phyloP scores from a whole-genome alignment of 257 asterid species.

The Penstemon newberryi region DNA sequence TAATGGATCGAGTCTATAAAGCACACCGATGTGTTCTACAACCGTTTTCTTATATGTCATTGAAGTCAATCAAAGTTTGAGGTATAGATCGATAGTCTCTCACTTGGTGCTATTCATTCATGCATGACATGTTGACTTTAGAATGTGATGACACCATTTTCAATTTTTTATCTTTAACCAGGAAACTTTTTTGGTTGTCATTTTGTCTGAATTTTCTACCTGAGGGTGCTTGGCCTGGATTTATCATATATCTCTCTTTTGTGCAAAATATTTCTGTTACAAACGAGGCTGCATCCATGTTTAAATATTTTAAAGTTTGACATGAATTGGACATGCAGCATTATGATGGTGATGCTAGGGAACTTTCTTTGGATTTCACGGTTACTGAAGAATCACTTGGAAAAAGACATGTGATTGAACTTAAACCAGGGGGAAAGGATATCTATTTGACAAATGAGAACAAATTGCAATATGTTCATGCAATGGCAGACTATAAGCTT shows the following conservation, averaged over 20 bases:
- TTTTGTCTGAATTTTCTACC: conserved; percentile 4
- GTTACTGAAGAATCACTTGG: conserved; percentile 91
- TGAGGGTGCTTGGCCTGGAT: neutral
- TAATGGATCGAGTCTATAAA: no score
- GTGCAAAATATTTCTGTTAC: conserved; percentile 17
- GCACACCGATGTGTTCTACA: no score
- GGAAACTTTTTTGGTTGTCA: neutral
- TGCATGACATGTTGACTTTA: neutral
- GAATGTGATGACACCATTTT: neutral
- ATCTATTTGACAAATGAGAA: conserved; percentile 75
- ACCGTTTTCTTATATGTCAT: no score
- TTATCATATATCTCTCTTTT: conserved; percentile 11
- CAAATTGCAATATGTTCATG: conserved; percentile 94
- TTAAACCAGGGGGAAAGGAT: conserved; percentile 94
- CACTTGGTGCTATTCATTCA: conserved; percentile 1
- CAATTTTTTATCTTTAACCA: neutral
- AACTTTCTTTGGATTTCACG: conserved; percentile 88
- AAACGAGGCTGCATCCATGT: conserved; percentile 20
- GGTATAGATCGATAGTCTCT: neutral
- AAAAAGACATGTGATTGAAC: conserved; percentile 70
- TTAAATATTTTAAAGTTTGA: conserved; percentile 29
- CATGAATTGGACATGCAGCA: conserved; percentile 57
- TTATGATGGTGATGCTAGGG: conserved; percentile 82
- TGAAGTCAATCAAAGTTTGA: no score
- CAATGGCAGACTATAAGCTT: conserved; percentile 94